phyloP scores from a whole-genome alignment of 768 basidiomycete species.

The Galerina marginata region DNA sequence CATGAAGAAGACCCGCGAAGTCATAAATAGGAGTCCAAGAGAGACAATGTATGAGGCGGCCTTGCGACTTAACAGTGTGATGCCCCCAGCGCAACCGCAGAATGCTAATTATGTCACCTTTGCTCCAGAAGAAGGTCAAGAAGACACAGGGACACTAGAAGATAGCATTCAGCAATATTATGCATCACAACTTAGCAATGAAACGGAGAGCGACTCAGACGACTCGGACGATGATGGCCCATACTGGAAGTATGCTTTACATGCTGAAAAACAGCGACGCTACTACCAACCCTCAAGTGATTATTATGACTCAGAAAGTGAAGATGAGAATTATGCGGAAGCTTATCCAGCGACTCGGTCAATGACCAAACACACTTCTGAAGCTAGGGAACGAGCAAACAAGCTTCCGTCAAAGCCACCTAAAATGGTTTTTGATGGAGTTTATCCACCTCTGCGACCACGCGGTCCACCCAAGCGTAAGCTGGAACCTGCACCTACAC shows the following conservation, averaged over 20 bases:
- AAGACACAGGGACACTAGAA: not conserved
- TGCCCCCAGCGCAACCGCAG: not conserved
- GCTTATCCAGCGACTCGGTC: not conserved
- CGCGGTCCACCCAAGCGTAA: too few species aligned
- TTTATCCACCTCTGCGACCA: not conserved
- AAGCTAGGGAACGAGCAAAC: not conserved
- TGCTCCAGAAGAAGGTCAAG: not conserved
- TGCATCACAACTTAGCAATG: not conserved
- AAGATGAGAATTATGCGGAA: not conserved
- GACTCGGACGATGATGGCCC: not conserved
- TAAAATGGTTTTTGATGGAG: not conserved
- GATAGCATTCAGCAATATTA: not conserved
- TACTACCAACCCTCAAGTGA: not conserved
- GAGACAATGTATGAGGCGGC: constrained; percentile 3
- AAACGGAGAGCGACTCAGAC: not conserved
- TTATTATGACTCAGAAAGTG: not conserved
- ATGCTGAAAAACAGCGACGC: not conserved
- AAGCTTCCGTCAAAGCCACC: not conserved
- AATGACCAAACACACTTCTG: not conserved
- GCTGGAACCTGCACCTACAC: too few species aligned
- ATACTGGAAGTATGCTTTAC: constrained; percentile 1
- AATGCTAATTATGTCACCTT: not conserved
- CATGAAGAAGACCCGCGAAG: not conserved
- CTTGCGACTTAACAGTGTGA: not conserved
- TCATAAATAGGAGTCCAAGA: not conserved